Evolutionary conservation across 2,329 filamentous ascomycete genomes (phyloP).

Genomic region (Penicillium griseofulvum): DNA sequence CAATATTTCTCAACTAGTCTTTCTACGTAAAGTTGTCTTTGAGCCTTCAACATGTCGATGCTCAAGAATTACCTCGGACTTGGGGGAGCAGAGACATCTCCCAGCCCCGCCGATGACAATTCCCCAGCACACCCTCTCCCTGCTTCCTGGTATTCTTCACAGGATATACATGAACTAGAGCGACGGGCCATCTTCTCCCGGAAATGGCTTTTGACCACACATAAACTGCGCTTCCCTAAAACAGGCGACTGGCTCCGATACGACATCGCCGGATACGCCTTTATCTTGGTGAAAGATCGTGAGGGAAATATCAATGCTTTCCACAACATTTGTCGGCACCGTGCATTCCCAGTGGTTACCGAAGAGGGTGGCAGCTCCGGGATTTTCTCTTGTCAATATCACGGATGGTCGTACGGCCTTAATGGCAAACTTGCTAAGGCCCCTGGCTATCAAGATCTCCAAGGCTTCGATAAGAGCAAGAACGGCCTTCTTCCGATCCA

Average conservation of each 20-base stretch:
- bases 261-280: constrained; percentile 56
- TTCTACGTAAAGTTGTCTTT: neutral
- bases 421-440: constrained; percentile 27
- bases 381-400: constrained; percentile 26
- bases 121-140: constrained; percentile 45
- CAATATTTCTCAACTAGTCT: neutral
- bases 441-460: constrained; percentile 22
- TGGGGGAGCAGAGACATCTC: neutral
- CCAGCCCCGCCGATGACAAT: constrained; percentile 7
- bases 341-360: constrained; percentile 25
- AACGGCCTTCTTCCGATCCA: constrained; percentile 24
- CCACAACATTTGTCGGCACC: constrained; percentile 24
- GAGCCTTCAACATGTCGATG: constrained; percentile 5
- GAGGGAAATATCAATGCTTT: constrained; percentile 50
- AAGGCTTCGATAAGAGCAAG: constrained; percentile 24
- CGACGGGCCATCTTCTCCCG: constrained; percentile 56
- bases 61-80: neutral
- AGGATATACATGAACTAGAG: constrained; percentile 54
- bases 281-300: constrained; percentile 54
- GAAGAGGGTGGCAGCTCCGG: constrained; percentile 18
- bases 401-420: constrained; percentile 26
- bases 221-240: constrained; percentile 49
- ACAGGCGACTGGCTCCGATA: constrained; percentile 58
- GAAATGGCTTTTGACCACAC: constrained; percentile 45
- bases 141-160: constrained; percentile 48